phyloP scores from a whole-genome alignment of 768 basidiomycete species.

The Gloeostereum incarnatum region DNA sequence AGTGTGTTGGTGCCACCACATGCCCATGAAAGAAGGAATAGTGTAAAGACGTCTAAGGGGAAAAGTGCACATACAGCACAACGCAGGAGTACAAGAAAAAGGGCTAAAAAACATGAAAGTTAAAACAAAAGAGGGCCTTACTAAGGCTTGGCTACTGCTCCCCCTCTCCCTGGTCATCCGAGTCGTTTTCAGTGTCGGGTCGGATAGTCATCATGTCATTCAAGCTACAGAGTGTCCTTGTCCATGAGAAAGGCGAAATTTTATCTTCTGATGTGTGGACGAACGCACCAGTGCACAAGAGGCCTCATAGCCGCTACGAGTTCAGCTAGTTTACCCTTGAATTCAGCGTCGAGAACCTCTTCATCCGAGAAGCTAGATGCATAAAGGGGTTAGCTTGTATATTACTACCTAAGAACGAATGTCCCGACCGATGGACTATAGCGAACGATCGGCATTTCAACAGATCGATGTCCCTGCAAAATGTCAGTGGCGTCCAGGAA shows the following conservation, averaged over 20 bases:
- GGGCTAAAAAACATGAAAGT: too few species aligned
- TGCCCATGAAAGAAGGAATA: too few species aligned
- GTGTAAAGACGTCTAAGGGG: too few species aligned
- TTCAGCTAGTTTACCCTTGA: slow-evolving; percentile 50
- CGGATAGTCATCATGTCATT: slow-evolving; percentile 43
- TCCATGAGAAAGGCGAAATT: neutral
- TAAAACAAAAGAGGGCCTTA: too few species aligned
- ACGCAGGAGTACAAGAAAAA: too few species aligned
- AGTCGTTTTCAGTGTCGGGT: slow-evolving; percentile 6
- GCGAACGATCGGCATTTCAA: slow-evolving; percentile 76
- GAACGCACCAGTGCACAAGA: slow-evolving; percentile 67
- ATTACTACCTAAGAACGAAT: slow-evolving; percentile 2
- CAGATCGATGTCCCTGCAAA: slow-evolving; percentile 77
- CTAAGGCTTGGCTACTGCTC: too few species aligned
- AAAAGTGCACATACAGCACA: too few species aligned
- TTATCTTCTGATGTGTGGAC: slow-evolving; percentile 5
- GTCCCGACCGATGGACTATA: slow-evolving; percentile 49
- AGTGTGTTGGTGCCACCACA: too few species aligned
- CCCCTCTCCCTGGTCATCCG: slow-evolving; percentile 7
- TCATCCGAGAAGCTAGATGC: slow-evolving; percentile 58
- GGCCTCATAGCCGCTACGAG: slow-evolving; percentile 54
- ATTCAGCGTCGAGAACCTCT: slow-evolving; percentile 59
- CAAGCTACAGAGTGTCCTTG: slow-evolving; percentile 20
- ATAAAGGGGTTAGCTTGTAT: slow-evolving; percentile 12
- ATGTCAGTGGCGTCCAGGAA: neutral